Conservation (phyloP, 139 green algal genomes). For the Tetratostichococcus sp. region DNA sequence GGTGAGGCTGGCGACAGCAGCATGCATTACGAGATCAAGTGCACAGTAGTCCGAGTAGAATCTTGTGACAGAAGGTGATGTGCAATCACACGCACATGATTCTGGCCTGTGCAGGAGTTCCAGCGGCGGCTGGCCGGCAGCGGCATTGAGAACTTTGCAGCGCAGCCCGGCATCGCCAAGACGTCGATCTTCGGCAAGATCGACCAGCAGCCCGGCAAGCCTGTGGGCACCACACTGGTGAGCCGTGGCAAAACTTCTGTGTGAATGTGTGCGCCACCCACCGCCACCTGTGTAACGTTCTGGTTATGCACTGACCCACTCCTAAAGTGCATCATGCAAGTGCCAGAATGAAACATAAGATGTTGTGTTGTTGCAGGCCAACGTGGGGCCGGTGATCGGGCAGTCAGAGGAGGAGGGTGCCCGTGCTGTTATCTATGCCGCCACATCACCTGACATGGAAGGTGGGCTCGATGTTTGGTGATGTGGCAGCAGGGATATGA, state of each 20-base stretch:
- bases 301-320: no score
- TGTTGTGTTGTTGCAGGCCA: background rate
- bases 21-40: no score
- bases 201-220: background rate
- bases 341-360: no score
- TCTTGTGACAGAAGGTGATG: no score
- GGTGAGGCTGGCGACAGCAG: no score
- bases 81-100: background rate
- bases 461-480: no score
- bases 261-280: no score
- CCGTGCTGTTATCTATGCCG: background rate
- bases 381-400: background rate
- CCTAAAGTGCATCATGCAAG: no score
- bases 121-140: background rate
- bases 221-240: background rate
- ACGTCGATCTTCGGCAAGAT: background rate
- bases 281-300: no score
- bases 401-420: background rate
- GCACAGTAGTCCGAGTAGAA: no score
- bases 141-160: slow-evolving; percentile 1
- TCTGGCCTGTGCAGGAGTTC: background rate
- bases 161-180: background rate
- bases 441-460: background rate
- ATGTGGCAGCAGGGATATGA: no score
- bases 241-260: no score